Evolutionary conservation across 1,284 basidiomycete genomes (phyloP), one percentile per base, ranked within the genome.

Genomic region (Boletus sp.): DNA sequence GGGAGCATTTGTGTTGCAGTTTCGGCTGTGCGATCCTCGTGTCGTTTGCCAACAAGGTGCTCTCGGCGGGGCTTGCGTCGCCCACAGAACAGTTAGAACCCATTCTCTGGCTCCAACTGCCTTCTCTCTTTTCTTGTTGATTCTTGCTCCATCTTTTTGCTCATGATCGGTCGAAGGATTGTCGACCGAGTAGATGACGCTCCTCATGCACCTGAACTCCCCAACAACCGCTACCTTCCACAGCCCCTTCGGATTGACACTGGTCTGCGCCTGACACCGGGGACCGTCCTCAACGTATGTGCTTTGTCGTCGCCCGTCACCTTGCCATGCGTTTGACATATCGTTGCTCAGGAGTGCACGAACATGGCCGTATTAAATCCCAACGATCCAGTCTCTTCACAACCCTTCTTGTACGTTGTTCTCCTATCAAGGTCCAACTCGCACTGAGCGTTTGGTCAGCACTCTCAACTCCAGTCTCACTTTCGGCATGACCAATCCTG

Each of bases 131-230:
- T 66, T 50, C 48, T 55, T 49, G 53, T 50, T 37, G 5, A 35
- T 50, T 41, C 32, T 46, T 57, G 42, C 48, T 63, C 16, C 23
- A 41, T 35, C 9, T 20, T 43, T 27, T 44, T 55, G 25, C 44
- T 60, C 49, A 66, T 67, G 64, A 59, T 53, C 37, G 64, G 58
- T 55, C 64, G 51, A 42, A 59, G 49, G 53, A 56, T 49, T 35
- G 50, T 62, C 49, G 55, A 55, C 52, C 61, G 49, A 37, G 43
- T 57, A 42, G 65, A 62, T 57, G 49, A 64, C 40, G 52, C 29
- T 36, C 37, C 48, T 47, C 51, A 57, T 52, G 52, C 35, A 3
- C 47, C 45, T 10, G 36, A 47, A 17, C 50, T 12, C 7, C 13
- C 20, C 17, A 38, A 44, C 33, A 41, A 17, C 22, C 22, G 30